Evolutionary conservation across 495 filamentous ascomycete species (phyloP), one percentile per base, ranked within the genome.

Genomic region (Baudoinia panamericana): DNA sequence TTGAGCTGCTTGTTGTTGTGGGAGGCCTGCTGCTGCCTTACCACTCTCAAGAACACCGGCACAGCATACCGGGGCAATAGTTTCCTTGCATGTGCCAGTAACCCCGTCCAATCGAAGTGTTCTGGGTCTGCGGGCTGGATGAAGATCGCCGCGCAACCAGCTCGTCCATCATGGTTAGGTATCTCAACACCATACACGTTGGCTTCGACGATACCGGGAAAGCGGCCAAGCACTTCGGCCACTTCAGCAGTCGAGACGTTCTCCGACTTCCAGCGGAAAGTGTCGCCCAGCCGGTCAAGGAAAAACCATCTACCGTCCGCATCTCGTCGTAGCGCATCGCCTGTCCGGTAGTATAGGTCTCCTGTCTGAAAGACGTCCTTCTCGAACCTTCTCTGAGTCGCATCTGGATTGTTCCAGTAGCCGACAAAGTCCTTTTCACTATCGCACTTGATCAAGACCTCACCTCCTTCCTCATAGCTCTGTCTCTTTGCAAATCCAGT

Each of bases 251-350:
- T 62, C 12, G 48, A 52, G 0, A 62, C 59, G 35, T 62, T 96
- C 62, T 96, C 88, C 30, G 75, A 76, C 66, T 93, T 94, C 88
- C 88, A 96, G 13, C 88, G 75, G 64, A 84, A 96, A 0, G 88
- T 95, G 52, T 96, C 88, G 36, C 88, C 88, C 26, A 96, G 78
- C 25, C 54, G 65, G 56, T 88, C 82, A 25, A 85, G 50, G 58
- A 88, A 88, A 54, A 69, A 84, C 81, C 81, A 86, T 13, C 78
- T 62, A 0, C 82, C 82, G 45, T 86, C 80, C 5, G 50, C 50
- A 11, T 70, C 66, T 12, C 82, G 66, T 4, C 78, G 59, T 17
- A 88, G 56, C 3, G 80, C 78, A 58, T 88, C 82, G 8, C 82
- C 82, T 5, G 70, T 76, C n/a, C 82, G 71, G 55, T 82, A 86